Evolutionary conservation across 768 basidiomycete species (phyloP), one percentile per base, ranked within the genome.

Genomic region (Obba rivulosa): DNA sequence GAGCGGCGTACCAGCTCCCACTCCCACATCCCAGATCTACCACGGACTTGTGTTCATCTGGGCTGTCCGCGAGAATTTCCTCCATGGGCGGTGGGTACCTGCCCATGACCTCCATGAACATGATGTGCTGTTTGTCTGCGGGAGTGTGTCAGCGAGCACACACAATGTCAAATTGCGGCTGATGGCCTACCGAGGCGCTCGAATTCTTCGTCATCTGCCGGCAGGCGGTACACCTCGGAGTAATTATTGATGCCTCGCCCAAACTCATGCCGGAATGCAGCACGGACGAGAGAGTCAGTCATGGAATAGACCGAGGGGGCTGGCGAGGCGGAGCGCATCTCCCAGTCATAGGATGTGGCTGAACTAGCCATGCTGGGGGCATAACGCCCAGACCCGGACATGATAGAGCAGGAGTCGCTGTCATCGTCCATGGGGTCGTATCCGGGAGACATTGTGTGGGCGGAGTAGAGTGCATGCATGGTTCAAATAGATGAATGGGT

Each of bases 21-120:
- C 81, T 85, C 14, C 88, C 88, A 58, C 87, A 88, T 7, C 88
- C 88, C 20, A 91, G 73, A 65, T 91, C 88, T 14, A 91, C 69
- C 43, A 76, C 71, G 4, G 79, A 69, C 63, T 87, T 89, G 21
- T 64, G 69, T 55, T 81, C 76, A 16, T 78, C 79, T 7, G 75
- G 71, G 14, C 66, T 67, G 56, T 82, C 76, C 20, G 69, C 75
- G 73, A 91, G 74, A 45, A 87, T 65, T 40, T 80, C 69, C 16
- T 64, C 57, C 56, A 90, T 64, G 4, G 74, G 72, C 8, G 78
- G 76, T 0, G 81, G 78, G 54, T 85, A 90, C 58, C 78, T 80
- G 45, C 85, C 86, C 69, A 87, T 74, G 28, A 81, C 60, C 43
- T 77, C 74, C 48, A 72, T 74, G 46, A 90, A 80, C 69, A 88